Evolutionary conservation across 768 basidiomycete species (phyloP).

Genomic region (Psilocybe tampanensis): DNA sequence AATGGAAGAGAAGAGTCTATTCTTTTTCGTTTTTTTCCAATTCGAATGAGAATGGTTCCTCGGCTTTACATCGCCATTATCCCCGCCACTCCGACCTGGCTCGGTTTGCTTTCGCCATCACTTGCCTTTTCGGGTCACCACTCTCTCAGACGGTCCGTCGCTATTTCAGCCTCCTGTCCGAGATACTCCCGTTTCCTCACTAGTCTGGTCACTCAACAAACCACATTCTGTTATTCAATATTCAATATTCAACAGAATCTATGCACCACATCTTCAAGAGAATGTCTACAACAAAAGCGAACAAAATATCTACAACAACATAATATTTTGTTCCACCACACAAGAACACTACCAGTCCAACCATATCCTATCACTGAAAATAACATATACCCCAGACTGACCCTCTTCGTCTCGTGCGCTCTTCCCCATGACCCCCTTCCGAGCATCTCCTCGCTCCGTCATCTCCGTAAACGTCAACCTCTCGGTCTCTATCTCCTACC

Average conservation of each 20-base stretch:
- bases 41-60: too few species aligned
- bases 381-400: not conserved
- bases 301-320: too few species aligned
- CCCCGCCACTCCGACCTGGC: slow-evolving; percentile 17
- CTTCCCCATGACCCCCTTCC: slow-evolving; percentile 5
- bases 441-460: slow-evolving; percentile 6
- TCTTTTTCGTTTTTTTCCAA: slow-evolving; percentile 25
- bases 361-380: not conserved
- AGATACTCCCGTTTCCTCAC: slow-evolving; percentile 18
- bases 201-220: too few species aligned
- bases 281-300: too few species aligned
- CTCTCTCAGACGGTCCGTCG: slow-evolving; percentile 13
- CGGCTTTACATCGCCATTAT: slow-evolving; percentile 35
- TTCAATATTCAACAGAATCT: too few species aligned
- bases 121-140: not conserved
- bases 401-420: slow-evolving; percentile 7
- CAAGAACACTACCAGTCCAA: slow-evolving; percentile 5
- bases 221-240: too few species aligned
- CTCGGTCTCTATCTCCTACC: slow-evolving; percentile 3
- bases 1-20: slow-evolving; percentile 20
- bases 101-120: too few species aligned
- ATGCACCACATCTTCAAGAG: too few species aligned
- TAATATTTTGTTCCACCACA: too few species aligned
- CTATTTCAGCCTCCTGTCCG: slow-evolving; percentile 17
- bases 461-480: slow-evolving; percentile 6